These are phyloP conservation scores for Hevea brasiliensis DNA, from an alignment of 345 rosid genomes.

Conservation along the genomic window DNA sequence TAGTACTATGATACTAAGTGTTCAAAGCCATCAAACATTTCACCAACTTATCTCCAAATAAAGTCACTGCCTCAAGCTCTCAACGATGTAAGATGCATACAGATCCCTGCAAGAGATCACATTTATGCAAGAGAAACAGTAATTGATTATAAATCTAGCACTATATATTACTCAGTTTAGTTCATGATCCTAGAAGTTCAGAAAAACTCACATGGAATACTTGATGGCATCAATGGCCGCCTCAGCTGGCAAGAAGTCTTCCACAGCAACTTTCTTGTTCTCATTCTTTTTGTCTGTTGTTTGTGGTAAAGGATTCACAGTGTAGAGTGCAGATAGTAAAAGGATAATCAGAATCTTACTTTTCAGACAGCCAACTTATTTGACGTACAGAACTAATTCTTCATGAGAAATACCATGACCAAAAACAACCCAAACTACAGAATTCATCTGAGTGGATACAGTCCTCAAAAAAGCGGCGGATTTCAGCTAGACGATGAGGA, in stretches of 20 bases:
- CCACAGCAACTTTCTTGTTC: slow-evolving; percentile 93
- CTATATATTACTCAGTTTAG: not conserved
- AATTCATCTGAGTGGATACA: slow-evolving; percentile 58
- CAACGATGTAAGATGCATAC: slow-evolving; percentile 85
- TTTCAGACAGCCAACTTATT: not conserved
- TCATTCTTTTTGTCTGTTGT: slow-evolving; percentile 89
- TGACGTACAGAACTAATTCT: not conserved
- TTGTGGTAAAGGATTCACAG: slow-evolving; percentile 38
- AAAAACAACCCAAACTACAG: slow-evolving; percentile 7
- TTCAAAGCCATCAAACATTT: not conserved
- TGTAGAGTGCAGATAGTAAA: not conserved
- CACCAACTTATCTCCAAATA: not conserved
- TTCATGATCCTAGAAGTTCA: not conserved
- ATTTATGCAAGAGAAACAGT: not conserved
- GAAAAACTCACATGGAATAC: slow-evolving; percentile 71
- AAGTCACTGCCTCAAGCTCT: slow-evolving; percentile 75
- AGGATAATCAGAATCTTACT: not conserved
- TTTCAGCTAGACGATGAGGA: slow-evolving; percentile 97
- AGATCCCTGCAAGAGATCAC: slow-evolving; percentile 66
- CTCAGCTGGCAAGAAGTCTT: slow-evolving; percentile 83
- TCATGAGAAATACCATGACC: slow-evolving; percentile 8
- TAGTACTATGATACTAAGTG: not conserved
- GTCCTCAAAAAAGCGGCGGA: slow-evolving; percentile 97
- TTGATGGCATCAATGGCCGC: slow-evolving; percentile 74
- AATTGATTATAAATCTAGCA: not conserved